A percentile compares a stretch with the other conserved stretches of the same genome.
Evolutionary conservation across 1,139 yeast species (phyloP).

Genomic region (Taiozyma onychis): DNA sequence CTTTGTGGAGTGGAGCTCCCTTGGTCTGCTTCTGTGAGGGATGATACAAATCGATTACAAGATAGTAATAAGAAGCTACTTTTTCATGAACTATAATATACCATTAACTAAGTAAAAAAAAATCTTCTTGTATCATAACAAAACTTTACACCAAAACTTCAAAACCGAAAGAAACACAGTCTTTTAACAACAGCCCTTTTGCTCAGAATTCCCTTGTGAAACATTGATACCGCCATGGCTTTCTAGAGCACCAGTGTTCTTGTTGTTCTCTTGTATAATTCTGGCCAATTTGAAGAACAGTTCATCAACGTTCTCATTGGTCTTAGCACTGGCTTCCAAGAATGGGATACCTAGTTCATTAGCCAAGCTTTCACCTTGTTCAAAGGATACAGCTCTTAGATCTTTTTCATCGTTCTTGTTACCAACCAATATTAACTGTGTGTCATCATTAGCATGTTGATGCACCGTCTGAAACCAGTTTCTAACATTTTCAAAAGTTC

Average conservation of each 20-base stretch:
- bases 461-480: conserved; percentile 94
- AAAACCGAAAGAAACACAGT: neutral
- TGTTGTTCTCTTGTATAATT: conserved; percentile 73
- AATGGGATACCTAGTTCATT: conserved; percentile 83
- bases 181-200: conserved; percentile 16
- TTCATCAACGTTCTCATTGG: conserved; percentile 86
- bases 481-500: conserved; percentile 78
- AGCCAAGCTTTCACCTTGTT: conserved; percentile 91
- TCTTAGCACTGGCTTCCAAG: conserved; percentile 93
- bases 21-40: too few species aligned
- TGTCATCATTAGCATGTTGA: conserved; percentile 95
- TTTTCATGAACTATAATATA: neutral
- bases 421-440: conserved; percentile 89
- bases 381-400: conserved; percentile 73
- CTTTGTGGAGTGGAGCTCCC: too few species aligned
- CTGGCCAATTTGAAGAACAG: conserved; percentile 90
- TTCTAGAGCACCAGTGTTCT: conserved; percentile 28
- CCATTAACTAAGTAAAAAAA: neutral
- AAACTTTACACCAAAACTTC: neutral
- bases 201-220: conserved; percentile 5
- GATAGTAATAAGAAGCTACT: neutral
- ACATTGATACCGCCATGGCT: conserved; percentile 29
- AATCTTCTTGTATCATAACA: neutral
- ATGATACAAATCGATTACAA: neutral
- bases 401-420: conserved; percentile 85